These are phyloP conservation scores for Crithidia brevicula DNA, from an alignment of 208 protist species.

Conservation along the genomic window DNA sequence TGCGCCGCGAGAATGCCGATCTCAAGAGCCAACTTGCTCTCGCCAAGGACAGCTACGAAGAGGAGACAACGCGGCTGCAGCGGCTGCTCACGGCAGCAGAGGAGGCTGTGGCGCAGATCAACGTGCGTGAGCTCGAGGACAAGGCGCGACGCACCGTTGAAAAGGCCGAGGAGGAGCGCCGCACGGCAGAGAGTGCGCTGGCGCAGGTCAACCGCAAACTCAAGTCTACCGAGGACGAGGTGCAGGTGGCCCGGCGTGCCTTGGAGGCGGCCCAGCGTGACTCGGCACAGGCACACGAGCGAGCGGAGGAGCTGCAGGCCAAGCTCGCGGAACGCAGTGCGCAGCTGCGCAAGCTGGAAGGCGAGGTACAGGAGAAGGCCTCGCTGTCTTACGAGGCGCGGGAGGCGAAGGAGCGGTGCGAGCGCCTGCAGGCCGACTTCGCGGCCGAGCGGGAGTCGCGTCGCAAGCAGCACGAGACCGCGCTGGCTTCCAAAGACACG, in stretches of 20 bases:
- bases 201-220: constrained; percentile 37
- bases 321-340: constrained; percentile 42
- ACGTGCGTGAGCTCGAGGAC: constrained; percentile 38
- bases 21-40: constrained; percentile 37
- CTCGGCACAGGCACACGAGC: constrained; percentile 18
- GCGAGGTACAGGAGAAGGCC: constrained; percentile 37
- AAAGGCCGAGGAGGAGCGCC: constrained; percentile 48
- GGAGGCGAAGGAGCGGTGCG: constrained; percentile 41
- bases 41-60: constrained; percentile 41
- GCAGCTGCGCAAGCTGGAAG: constrained; percentile 39
- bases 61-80: constrained; percentile 50
- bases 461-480: constrained; percentile 36
- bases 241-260: constrained; percentile 27
- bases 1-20: constrained; percentile 47
- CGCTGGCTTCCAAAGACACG: constrained; percentile 46
- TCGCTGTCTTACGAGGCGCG: constrained; percentile 41
- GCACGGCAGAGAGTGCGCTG: constrained; percentile 40
- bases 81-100: constrained; percentile 34
- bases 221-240: constrained; percentile 45
- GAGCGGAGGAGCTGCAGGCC: constrained; percentile 36
- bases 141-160: constrained; percentile 35
- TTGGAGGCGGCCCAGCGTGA: constrained; percentile 41
- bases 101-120: constrained; percentile 32
- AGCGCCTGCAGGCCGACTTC: constrained; percentile 45
- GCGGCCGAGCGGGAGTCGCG: constrained; percentile 53